These are phyloP conservation scores for Cutaneotrichosporon daszewskae DNA, from an alignment of 1,284 basidiomycete species.

Conservation along the genomic window DNA sequence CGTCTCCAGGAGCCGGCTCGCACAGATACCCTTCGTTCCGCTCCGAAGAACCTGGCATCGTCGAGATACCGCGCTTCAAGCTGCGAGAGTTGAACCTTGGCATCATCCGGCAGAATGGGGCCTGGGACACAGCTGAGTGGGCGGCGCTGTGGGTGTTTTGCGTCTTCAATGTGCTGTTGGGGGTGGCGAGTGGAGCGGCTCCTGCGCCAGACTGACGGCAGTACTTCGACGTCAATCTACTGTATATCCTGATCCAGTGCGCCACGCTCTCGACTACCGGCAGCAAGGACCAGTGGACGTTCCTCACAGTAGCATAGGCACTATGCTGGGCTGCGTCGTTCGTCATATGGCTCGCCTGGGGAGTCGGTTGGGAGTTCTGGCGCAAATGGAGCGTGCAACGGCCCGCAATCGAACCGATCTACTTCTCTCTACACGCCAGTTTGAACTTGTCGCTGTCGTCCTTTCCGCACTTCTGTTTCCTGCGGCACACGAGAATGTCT, in stretches of 20 bases:
- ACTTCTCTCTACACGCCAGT: slow-evolving; percentile 69
- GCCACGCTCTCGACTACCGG: slow-evolving; percentile 15
- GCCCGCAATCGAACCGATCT: slow-evolving; percentile 70
- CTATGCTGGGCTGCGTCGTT: slow-evolving; percentile 71
- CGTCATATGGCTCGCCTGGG: slow-evolving; percentile 71
- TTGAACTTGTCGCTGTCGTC: slow-evolving; percentile 67
- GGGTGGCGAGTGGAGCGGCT: slow-evolving; percentile 20
- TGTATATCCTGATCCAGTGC: slow-evolving; percentile 35
- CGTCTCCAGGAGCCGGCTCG: too few relatives aligned
- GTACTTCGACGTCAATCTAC: slow-evolving; percentile 40
- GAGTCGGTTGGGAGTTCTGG: slow-evolving; percentile 69
- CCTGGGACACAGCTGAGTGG: slow-evolving; percentile 22
- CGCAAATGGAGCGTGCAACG: slow-evolving; percentile 78
- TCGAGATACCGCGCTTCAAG: slow-evolving; percentile 44
- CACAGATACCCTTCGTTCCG: too few relatives aligned
- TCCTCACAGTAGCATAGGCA: slow-evolving; percentile 45
- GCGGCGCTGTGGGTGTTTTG: slow-evolving; percentile 22
- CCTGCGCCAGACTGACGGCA: slow-evolving; percentile 11
- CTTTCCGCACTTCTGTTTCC: slow-evolving; percentile 73
- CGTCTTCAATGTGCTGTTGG: slow-evolving; percentile 20
- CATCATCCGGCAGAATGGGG: slow-evolving; percentile 21
- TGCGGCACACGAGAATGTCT: slow-evolving; percentile 65
- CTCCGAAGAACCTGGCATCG: slow-evolving; percentile 11
- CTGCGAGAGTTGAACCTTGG: slow-evolving; percentile 32
- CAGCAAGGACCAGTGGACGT: slow-evolving; percentile 24